Base-by-base conservation (phyloP, 257 asterid genomes). In the Knoxia roxburghii region DNA sequence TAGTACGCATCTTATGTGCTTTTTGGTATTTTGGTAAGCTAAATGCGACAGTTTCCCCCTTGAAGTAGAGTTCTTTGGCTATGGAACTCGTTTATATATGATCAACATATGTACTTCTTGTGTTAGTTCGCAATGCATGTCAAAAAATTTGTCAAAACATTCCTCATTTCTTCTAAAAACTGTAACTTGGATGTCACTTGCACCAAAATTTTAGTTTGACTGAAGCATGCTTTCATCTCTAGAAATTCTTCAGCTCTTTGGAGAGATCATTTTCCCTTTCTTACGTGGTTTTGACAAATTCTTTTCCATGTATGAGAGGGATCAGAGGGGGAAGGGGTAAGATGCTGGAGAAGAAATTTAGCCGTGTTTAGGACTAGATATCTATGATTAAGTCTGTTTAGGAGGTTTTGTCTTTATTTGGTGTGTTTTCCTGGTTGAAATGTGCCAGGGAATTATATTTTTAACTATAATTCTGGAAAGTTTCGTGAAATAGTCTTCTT, bases 51-150 rank as follows among this genome's bases (percentile, higher is more conserved):
- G 46, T 30, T 56, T 23, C 30, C 29, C 13, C 30, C 24, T 26
- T 39, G 35, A 39, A 50, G 53, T 61, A 24, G 63, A 33, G 32
- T 21, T 15, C 11, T 27, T 50, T 49, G 50, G 46, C 12, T 33
- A 20, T 41, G 45, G 32, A 13, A 40, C 12, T 33, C 63, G 50
- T 40, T 52, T 30, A 40, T 18, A 12, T 35, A 64, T 24, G 40
- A 40, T n/a, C 17, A 49, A 57, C 59, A 43, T 45, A 14, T 15
- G 41, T 13, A 51, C 50, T 43, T 68, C 41, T 57, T 32, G 29
- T 41, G 33, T 11, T 39, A 39, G n/a, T 39, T 39, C 11, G 51
- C 41, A 20, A 59, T 59, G 65, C 65, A 59, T 59, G 30, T 59
- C 27, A 50, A 8, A n/a, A n/a, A 33, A 27, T 2, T 32, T 18